Base-by-base conservation (phyloP, 257 asterid genomes). In the Schizonepeta tenuifolia region DNA sequence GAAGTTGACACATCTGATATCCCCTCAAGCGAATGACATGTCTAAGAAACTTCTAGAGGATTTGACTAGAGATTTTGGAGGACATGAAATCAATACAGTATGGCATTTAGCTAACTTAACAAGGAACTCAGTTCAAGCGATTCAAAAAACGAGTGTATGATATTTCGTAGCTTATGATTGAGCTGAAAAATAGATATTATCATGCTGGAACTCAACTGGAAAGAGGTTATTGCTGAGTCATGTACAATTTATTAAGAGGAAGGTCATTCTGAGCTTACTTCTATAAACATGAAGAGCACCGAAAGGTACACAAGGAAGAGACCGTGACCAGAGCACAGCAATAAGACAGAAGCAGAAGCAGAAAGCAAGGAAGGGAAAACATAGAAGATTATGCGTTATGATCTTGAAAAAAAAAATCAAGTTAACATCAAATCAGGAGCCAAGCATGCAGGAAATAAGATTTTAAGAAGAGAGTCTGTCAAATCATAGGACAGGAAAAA, bases 401-500 rank as follows among this genome's bases (percentile, higher is more conserved):
- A 53, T 79, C 69, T 72, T 14, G 75, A 73, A 61, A 31, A 31
- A 31, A 31, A 31, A 31, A 31, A 69, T 70, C 78, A 66, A 66
- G 59, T 59, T 66, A 73, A 75, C 79, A 75, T 78, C 71, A 73
- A 72, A 73, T 60, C 79, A 82, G 20, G 79, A 76, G 74, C 75
- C 77, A 78, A 78, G 74, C 73, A 80, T 73, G 77, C 71, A 31
- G 79, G 80, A 78, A 71, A 63, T 40, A 80, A 71, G 81, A 58
- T 70, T 75, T 24, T 76, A 78, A 65, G 80, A 80, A 54, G 81
- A 72, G 76, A 80, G 64, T 78, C 71, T 13, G 73, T 57, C 56
- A 64, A 67, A 67, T 36, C 64, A 56, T 74, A 41, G 18, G 79
- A 56, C 84, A 67, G 89, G 86, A 82, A 78, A 80, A 86, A 85